Conservation (phyloP, 495 filamentous ascomycete genomes). For the Talaromyces nanjingensis region DNA sequence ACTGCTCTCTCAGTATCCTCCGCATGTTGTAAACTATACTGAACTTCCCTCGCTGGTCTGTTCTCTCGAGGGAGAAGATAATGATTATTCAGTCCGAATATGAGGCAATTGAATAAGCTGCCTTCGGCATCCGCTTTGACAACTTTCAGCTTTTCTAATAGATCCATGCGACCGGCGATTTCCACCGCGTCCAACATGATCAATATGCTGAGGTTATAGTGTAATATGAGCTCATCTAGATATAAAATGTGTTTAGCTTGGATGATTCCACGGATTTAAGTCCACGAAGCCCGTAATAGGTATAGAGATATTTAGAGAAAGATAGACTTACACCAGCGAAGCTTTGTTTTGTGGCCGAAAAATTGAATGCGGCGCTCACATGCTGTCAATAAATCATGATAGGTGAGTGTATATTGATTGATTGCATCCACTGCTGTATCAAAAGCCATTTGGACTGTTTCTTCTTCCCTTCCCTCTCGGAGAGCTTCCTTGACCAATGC, state of each 20-base stretch:
- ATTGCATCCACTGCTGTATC: constrained; percentile 13
- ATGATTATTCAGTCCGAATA: constrained; percentile 16
- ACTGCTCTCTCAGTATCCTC: background rate
- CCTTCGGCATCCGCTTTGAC: constrained; percentile 14
- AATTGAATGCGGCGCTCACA: constrained; percentile 16
- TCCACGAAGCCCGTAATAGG: background rate
- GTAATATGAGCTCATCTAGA: constrained; percentile 14
- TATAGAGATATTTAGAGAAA: background rate
- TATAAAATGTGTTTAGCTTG: background rate
- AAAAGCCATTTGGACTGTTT: constrained; percentile 14
- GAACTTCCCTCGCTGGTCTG: background rate
- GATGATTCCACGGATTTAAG: background rate
- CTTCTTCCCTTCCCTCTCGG: constrained; percentile 14
- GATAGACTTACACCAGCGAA: constrained; percentile 15
- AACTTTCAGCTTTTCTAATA: constrained; percentile 13
- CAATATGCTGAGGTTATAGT: constrained; percentile 14
- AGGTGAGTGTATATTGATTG: constrained; percentile 14
- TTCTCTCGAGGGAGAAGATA: constrained; percentile 8
- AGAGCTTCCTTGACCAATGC: constrained; percentile 16
- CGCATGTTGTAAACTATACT: background rate
- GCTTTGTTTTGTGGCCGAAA: constrained; percentile 14
- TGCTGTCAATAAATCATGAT: constrained; percentile 11
- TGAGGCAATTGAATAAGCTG: constrained; percentile 14
- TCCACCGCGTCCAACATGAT: constrained; percentile 15
- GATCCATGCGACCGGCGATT: constrained; percentile 12